Percentiles rank a stretch among this genome's conserved stretches.
Conservation (phyloP, 805 yeast genomes). For the Wickerhamiella lipophila region DNA sequence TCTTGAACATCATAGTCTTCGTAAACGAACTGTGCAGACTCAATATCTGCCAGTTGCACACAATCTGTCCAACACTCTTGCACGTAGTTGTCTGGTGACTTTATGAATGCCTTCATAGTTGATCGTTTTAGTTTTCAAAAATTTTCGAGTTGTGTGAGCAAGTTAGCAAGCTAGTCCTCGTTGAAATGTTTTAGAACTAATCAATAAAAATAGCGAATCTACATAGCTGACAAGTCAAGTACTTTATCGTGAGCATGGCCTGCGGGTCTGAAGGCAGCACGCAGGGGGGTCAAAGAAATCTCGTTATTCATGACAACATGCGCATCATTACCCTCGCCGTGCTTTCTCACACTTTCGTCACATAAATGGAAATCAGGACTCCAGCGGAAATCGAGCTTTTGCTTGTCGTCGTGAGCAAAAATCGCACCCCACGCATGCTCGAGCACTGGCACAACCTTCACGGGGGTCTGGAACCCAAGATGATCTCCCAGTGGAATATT, state of each 20-base stretch:
- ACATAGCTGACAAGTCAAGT: conserved; percentile 6
- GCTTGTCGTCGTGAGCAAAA: conserved; percentile 28
- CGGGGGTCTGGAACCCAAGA: conserved; percentile 47
- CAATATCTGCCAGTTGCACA: background rate
- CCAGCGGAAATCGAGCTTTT: conserved; percentile 48
- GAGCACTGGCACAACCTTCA: conserved; percentile 64
- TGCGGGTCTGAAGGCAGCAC: conserved; percentile 9
- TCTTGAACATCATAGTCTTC: conserved; percentile 85
- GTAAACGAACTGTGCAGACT: conserved; percentile 42
- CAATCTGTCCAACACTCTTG: conserved; percentile 17
- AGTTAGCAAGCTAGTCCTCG: no score
- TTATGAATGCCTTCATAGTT: conserved; percentile 9
- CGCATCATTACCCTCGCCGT: conserved; percentile 49
- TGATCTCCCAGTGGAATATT: conserved; percentile 64
- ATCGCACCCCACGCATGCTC: conserved; percentile 69
- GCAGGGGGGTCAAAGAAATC: conserved; percentile 30
- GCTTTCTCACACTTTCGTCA: conserved; percentile 38
- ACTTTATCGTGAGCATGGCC: conserved; percentile 1
- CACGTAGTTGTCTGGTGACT: conserved; percentile 17
- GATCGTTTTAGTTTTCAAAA: background rate
- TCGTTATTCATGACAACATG: conserved; percentile 52
- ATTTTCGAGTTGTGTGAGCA: background rate
- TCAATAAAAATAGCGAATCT: background rate
- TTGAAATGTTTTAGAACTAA: no score
- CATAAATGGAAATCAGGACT: conserved; percentile 65